A percentile compares a stretch with the other conserved stretches of the same genome.
Conservation (phyloP, 139 green algal species). For the Limnomonas spitsbergensis region DNA sequence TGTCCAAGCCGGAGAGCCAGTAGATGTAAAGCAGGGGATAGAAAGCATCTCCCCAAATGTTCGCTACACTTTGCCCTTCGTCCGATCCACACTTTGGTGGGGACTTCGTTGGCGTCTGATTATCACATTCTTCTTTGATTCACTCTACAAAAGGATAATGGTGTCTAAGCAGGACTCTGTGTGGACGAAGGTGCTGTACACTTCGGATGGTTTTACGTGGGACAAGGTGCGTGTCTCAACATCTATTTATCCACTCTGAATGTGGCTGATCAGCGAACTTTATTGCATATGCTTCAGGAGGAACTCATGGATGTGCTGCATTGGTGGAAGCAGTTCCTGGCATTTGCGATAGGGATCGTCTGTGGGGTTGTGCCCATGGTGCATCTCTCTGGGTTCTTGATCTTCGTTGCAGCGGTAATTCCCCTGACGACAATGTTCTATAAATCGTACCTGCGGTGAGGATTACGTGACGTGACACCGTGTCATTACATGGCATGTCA, state of each 20-base stretch:
- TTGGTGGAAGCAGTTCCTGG: neutral
- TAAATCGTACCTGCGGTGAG: neutral
- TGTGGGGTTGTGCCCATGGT: neutral
- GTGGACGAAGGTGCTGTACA: constrained; percentile 2
- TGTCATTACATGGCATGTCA: too few relatives aligned
- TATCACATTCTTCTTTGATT: too few relatives aligned
- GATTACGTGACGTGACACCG: too few relatives aligned
- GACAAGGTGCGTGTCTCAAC: neutral
- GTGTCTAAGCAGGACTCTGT: neutral
- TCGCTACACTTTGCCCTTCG: too few relatives aligned
- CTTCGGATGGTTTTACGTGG: neutral
- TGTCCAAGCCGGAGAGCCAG: too few relatives aligned
- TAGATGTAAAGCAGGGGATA: too few relatives aligned
- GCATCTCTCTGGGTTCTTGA: neutral
- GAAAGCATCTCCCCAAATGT: too few relatives aligned
- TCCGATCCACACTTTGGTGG: too few relatives aligned
- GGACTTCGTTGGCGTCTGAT: too few relatives aligned
- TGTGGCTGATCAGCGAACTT: too few relatives aligned
- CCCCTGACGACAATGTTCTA: neutral
- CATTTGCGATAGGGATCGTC: neutral
- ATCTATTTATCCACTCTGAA: neutral
- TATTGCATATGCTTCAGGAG: neutral
- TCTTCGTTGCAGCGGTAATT: neutral
- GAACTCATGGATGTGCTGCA: neutral
- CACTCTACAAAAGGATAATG: too few relatives aligned